Base-by-base conservation (phyloP, 176 grass and related monocot species). In the Eleusine indica region DNA sequence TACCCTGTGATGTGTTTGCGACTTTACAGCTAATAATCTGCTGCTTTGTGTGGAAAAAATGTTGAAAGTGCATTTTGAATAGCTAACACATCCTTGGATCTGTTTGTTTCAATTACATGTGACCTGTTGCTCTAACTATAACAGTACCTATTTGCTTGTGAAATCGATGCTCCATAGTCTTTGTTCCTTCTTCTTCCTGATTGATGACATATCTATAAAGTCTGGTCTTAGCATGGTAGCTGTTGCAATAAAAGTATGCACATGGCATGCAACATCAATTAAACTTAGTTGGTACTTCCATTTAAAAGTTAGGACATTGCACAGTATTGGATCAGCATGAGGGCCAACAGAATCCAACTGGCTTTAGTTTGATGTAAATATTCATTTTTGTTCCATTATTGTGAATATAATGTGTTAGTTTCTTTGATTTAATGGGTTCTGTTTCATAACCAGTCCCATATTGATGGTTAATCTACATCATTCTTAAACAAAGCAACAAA, bases 1-100 rank as follows among this genome's bases (percentile, higher is more conserved):
- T 78, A 37, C 75, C 14, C 76, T 57, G 46, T 88, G 66, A 78
- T 66, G 53, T 76, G 73, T 19, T 66, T 80, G 78, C 13, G 56
- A 19, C 56, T 67, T 56, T 15, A 53, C 51, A 56, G 21, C 11
- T 63, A 73, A 49, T 82, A 15, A 46, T 86, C 25, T 72, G 72
- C 66, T 81, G 43, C 10, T 77, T 80, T 52, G 17, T 4, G 51
- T 53, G 51, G 17, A 17, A 14, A 86, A 58, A 86, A 47, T 19
- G 43, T 7, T 21, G 14, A 18, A 41, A 13, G 15, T 16, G 14
- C 3, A 16, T 52, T 61, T 25, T 78, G 82, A 72, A 72, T 29
- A 21, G 8, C 19, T 63, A 4, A 43, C 38, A 62, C 32, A 61
- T 77, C 21, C 19, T 61, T 79, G 30, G 54, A 54, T 70, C 4